Base-by-base conservation (phyloP, 768 basidiomycete species). In the Sporobolomyces roseus region DNA sequence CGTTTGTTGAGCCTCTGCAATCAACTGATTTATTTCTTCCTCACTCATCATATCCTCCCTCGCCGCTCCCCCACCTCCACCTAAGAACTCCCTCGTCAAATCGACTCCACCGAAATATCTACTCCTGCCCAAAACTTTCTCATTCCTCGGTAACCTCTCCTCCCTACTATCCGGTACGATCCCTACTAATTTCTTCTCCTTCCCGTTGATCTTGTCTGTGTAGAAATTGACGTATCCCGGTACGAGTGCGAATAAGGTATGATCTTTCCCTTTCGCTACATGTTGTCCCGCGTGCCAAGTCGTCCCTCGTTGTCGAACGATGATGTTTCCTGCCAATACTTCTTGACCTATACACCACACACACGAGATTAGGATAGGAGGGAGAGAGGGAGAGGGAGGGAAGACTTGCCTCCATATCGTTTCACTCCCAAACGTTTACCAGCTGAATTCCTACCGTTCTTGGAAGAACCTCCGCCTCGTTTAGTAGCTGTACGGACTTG, bases 211-310 rank as follows among this genome's bases (percentile, higher is more conserved):
- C 82, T 86, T 83, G 81, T 85, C 86, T 65, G 35, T 74, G 85
- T 96, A 99, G 80, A 93, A 98, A 48, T 92, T 90, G 45, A 99
- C 90, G 77, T 85, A 92, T 17, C 96, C 96, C 0, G 94, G 93
- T 7, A 86, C 86, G 4, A 85, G 82, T 30, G 96, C 93, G 76
- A 88, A 97, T 62, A 99, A 83, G 1, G 96, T 98, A 80, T 97
- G 93, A 79, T 99, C 96, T 65, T 88, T 86, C 27, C 93, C 96
- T 78, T 91, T 87, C 72, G 85, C 86, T 61, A 97, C 91, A 91
- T 97, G 87, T 78, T 92, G 93, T 1, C 93, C 94, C 7, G 94
- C 87, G 77, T 94, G 92, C 80, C 96, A 94, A 58, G 88, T 82
- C 0, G 89, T 88, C 13, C 96, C 96, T 71, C 96, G 84, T 79